Conservation (phyloP, 108 stramenopile genomes). For the Nitzschia putrida region DNA sequence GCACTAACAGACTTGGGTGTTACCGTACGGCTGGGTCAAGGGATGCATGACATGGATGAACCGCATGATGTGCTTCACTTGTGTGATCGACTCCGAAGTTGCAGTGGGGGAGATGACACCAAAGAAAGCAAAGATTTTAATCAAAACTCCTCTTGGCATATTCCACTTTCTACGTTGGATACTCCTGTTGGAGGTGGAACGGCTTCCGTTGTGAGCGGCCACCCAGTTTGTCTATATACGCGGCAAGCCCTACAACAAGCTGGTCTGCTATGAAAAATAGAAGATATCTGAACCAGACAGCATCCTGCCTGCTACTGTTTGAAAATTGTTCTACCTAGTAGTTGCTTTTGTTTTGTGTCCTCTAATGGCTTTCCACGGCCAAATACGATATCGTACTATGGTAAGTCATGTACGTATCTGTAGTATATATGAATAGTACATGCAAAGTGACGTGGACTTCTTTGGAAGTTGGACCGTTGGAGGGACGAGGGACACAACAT, state of each 20-base stretch:
- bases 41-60: conserved; percentile 86
- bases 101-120: neutral
- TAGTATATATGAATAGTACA: too few species aligned
- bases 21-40: conserved; percentile 49
- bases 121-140: neutral
- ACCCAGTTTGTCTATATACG: conserved; percentile 16
- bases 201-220: neutral
- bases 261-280: neutral
- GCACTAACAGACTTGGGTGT: conserved; percentile 72
- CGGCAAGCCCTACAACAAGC: conserved; percentile 8
- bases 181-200: neutral
- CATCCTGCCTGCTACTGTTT: too few species aligned
- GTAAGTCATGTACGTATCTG: too few species aligned
- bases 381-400: too few species aligned
- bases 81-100: conserved; percentile 26
- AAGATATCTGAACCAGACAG: too few species aligned
- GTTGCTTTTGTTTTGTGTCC: too few species aligned
- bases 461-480: too few species aligned
- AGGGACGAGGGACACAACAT: too few species aligned
- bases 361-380: too few species aligned
- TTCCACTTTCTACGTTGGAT: neutral
- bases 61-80: conserved; percentile 61
- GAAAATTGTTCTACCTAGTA: too few species aligned
- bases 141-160: neutral
- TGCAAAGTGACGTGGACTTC: too few species aligned